Evolutionary conservation across 352 stramenopile genomes (phyloP), one percentile per base, ranked within the genome.

Genomic region (Phytopythium vexans): DNA sequence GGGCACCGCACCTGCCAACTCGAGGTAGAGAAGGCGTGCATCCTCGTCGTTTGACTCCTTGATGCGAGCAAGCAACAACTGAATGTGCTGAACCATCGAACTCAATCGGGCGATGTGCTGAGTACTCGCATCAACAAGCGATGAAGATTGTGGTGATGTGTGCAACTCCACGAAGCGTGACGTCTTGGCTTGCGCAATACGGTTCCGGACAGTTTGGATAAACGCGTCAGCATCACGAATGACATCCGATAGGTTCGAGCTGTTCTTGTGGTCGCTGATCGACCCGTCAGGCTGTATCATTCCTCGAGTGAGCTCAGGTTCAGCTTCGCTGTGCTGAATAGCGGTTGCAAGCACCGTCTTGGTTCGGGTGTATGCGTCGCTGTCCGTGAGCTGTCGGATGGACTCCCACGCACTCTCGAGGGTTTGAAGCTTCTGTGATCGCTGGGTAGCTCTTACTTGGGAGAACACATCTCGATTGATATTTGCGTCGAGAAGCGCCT

Each of bases 21-120:
- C 54, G 14, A 82, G 74, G 54, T 66, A 82, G 6, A 70, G 52
- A 3, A 56, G 46, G 2, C 64, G 69, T 14, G 60, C 61, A 8
- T 62, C 59, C 34, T 56, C 27, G 1, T 79, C 72, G 42, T 86
- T 86, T 5, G 62, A 60, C 1, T 65, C 51, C 39, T 64, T 54
- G 4, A 86, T 51, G 34, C 75, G 41, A 11, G 54, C 41, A 0
- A 79, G 54, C 7, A 70, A 3, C 10, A 64, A 53, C 27, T 74
- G 61, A 0, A 86, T 58, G 8, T 67, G 66, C 42, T 79, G 48
- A 1, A 79, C 40, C 42, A 77, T 66, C 5, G 60, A 54, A 1
- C 54, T 63, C 4, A 83, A 54, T n/a, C 54, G 61, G 8, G 59
- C 54, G 10, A 75, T 45, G 41, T 80, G 64, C 6, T 54, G 34